Percentiles rank a stretch among this genome's conserved stretches.
These are phyloP conservation scores for Trichoderma sp. DNA, from an alignment of 2,329 filamentous ascomycete genomes.

Conservation along the genomic window DNA sequence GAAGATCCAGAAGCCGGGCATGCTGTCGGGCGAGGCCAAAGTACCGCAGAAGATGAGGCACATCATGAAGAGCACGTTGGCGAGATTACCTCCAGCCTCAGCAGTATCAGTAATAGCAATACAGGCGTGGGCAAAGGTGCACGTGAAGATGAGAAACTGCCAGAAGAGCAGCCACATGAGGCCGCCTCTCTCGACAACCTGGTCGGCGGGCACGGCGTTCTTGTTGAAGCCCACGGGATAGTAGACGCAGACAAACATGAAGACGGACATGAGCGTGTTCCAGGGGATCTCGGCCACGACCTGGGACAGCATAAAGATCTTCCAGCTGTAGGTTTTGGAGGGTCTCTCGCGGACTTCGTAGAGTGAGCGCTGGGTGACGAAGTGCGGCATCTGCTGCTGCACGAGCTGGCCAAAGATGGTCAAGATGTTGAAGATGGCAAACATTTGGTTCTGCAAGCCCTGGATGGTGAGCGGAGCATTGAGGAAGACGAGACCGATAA, in stretches of 20 bases:
- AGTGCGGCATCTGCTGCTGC: constrained; percentile 17
- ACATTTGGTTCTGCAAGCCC: constrained; percentile 69
- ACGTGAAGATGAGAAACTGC: constrained; percentile 18
- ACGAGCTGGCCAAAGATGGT: constrained; percentile 59
- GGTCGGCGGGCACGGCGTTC: neutral
- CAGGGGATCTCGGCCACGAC: constrained; percentile 1
- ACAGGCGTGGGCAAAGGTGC: constrained; percentile 41
- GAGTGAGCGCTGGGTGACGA: constrained; percentile 65
- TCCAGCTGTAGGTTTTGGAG: constrained; percentile 68
- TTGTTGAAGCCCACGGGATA: constrained; percentile 7
- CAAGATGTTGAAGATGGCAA: constrained; percentile 69
- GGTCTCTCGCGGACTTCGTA: constrained; percentile 71
- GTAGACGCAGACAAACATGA: constrained; percentile 18
- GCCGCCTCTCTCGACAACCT: neutral
- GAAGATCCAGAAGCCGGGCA: constrained; percentile 62
- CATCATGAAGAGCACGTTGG: constrained; percentile 50
- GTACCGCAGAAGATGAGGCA: constrained; percentile 75
- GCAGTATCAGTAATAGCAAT: constrained; percentile 16
- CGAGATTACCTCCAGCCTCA: constrained; percentile 2
- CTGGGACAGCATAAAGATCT: constrained; percentile 58
- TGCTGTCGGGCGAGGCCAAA: constrained; percentile 63
- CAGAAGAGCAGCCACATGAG: constrained; percentile 18
- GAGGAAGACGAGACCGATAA: constrained; percentile 70
- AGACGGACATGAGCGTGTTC: constrained; percentile 13
- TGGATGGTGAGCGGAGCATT: constrained; percentile 43